Base-by-base conservation (phyloP, 148 eudicot species). In the Spergularia marina region DNA sequence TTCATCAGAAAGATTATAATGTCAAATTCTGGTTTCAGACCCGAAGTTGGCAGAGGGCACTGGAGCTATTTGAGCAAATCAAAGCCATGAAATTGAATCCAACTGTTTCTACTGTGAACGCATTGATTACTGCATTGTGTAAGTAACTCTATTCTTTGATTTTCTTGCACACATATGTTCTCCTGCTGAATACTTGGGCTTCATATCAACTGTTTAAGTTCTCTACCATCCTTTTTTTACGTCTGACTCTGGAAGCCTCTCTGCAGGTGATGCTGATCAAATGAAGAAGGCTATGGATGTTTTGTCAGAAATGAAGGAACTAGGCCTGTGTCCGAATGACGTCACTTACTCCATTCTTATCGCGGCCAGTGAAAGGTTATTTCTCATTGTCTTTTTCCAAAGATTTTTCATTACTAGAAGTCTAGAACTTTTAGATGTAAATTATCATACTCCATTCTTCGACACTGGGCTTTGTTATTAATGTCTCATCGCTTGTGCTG, bases 291-390 rank as follows among this genome's bases (percentile, higher is more conserved):
- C 99, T 66, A 54, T 89, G 83, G 96, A 87, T 74, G 76, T 84
- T 76, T 79, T 90, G 44, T 73, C 79, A 53, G 96, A 95, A 72
- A 92, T 90, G 96, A 89, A 90, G 84, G 80, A 78, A 60, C 68
- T 81, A 7, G 90, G 92, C 72, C 77, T 95, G 78, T 65, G 83
- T 61, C 96, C 99, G 30, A 92, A 95, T 81, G 83, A 81, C 64
- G 82, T 95, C 80, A 95, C 97, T 76, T 95, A 92, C 86, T 90
- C 99, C 76, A 78, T 92, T 83, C 87, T 95, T 72, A 68, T 90
- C 63, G 94, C 86, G 47, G 92, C 90, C 81, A 88, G 94, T 85
- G 97, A 92, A 89, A 92, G 87, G 99, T 95, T 89, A 86, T 83
- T 78, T 65, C 75, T 79, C 71, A 64, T 53, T 18, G 52, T 68